phyloP scores from a whole-genome alignment of 805 yeast genomes.

The Scheffersomyces coipomensis region DNA sequence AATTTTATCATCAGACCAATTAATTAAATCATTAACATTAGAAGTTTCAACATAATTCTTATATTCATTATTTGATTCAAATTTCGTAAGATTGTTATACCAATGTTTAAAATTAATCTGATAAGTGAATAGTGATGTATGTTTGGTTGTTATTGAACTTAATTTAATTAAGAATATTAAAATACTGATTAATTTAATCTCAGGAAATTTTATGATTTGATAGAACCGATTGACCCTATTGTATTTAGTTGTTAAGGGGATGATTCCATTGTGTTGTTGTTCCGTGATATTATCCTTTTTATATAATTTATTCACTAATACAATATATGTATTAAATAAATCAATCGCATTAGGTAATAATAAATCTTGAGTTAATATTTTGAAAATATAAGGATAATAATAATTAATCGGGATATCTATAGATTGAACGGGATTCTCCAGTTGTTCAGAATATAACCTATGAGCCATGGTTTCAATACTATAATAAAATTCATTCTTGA shows the following conservation, averaged over 20 bases:
- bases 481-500: constrained; percentile 31
- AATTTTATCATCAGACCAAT: constrained; percentile 49
- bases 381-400: constrained; percentile 39
- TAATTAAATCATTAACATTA: constrained; percentile 26
- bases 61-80: constrained; percentile 17
- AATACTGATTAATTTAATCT: constrained; percentile 31
- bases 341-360: constrained; percentile 50
- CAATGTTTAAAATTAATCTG: constrained; percentile 11
- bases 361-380: constrained; percentile 39
- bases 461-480: constrained; percentile 12
- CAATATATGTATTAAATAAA: constrained; percentile 34
- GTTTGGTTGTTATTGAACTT: constrained; percentile 28
- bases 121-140: not conserved
- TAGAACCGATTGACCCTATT: too few species aligned
- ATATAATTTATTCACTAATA: constrained; percentile 11
- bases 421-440: too few species aligned
- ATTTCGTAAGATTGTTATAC: constrained; percentile 13
- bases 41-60: constrained; percentile 4
- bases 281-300: constrained; percentile 3
- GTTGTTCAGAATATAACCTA: constrained; percentile 5
- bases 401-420: constrained; percentile 17
- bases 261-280: too few species aligned
- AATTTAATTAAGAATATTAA: constrained; percentile 29
- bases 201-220: constrained; percentile 36
- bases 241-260: too few species aligned